Evolutionary conservation across 2,329 filamentous ascomycete genomes (phyloP), one percentile per base, ranked within the genome.

Genomic region (Phialocephala subalpina): DNA sequence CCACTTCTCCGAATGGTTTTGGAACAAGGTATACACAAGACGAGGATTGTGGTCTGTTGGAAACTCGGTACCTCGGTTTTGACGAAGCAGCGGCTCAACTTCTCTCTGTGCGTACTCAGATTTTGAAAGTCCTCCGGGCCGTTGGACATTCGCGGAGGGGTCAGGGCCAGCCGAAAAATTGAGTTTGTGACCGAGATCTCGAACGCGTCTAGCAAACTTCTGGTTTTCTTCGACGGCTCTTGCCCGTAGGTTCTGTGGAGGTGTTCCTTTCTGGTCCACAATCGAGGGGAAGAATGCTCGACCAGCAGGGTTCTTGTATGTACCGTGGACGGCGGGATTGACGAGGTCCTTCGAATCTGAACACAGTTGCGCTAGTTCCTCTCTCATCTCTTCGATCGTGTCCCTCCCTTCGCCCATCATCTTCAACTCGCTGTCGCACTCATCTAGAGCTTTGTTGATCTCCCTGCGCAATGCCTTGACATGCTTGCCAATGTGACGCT

Each of bases 401-500:
- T 65, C 62, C 25, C 53, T 67, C 16, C 62, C 65, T 16, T 61
- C 58, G 8, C 65, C 65, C 47, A 67, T 58, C 11, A 47, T 62
- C 56, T 67, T 65, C 29, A 67, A 29, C 49, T 67, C 65, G 9
- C 33, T 45, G 12, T 67, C 62, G 18, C 65, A 67, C 7, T 62
- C 55, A 22, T 67, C 59, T 5, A 67, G 59, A 12, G 58, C 58
- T 18, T 63, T 65, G 18, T 55, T 57, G 16, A 65, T 63, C 16
- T 68, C 63, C 35, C 55, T 40, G 45, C 59, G 33, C 18, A 65
- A 35, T 0, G 58, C 56, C 18, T 62, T 57, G 22, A 65, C 63
- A 27, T 68, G 56, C 29, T 65, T 68, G 16, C 63, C 66, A 29
- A 68, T 68, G 27, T 68, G 63, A 29, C 66, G 60, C n/a, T 68